A percentile compares a stretch with the other conserved stretches of the same genome.
Conservation (phyloP, 345 rosid genomes). For the Brassica napus region DNA sequence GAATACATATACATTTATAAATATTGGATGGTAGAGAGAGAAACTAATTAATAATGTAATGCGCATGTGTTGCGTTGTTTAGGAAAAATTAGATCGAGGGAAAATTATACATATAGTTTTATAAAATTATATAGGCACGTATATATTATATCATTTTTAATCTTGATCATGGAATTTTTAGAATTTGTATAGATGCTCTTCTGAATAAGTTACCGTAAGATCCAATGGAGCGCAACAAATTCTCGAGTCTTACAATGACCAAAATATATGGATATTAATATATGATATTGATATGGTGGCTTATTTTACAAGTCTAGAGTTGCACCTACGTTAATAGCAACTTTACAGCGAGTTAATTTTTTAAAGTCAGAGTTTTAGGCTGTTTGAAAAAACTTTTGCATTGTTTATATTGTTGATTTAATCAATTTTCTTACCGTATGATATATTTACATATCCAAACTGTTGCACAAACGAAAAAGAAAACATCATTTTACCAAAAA, state of each 20-base stretch:
- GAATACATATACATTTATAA: neutral
- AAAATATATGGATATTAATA: constrained; percentile 1
- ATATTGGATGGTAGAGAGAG: neutral
- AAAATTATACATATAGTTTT: constrained; percentile 3
- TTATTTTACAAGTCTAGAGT: constrained; percentile 12
- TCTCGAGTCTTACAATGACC: constrained; percentile 30
- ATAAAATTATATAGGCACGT: neutral
- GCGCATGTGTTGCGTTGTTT: constrained; percentile 31
- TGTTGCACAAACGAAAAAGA: neutral
- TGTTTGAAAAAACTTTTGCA: neutral
- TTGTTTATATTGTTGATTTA: neutral
- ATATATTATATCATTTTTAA: neutral
- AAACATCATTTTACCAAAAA: neutral
- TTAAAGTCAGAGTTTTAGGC: neutral
- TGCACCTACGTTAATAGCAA: constrained; percentile 13
- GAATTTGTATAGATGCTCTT: neutral
- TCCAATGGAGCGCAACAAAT: constrained; percentile 12
- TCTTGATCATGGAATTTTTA: neutral
- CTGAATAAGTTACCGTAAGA: constrained; percentile 23
- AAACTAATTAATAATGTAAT: constrained; percentile 24
- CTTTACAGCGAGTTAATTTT: constrained; percentile 15
- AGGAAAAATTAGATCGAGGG: constrained; percentile 16
- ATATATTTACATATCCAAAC: neutral
- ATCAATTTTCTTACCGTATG: neutral
- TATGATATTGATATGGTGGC: constrained; percentile 20